A percentile compares a stretch with the other conserved stretches of the same genome.
Conservation (phyloP, 2,329 filamentous ascomycete species). For the Fusarium pseudonygamai region DNA sequence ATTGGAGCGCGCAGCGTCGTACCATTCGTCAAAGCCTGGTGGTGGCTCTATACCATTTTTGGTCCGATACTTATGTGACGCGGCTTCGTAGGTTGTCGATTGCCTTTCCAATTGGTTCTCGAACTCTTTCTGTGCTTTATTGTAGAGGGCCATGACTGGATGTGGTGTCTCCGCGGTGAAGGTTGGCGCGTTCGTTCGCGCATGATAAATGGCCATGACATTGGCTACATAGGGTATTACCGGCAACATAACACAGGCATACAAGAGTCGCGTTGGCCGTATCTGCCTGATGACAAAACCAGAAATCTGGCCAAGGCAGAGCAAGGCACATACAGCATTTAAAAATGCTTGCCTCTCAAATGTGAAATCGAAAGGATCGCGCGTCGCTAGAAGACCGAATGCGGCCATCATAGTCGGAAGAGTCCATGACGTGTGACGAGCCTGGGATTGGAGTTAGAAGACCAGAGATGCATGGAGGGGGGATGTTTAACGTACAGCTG, state of each 20-base stretch:
- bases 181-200: neutral
- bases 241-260: neutral
- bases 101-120: slow-evolving; percentile 47
- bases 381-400: neutral
- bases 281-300: neutral
- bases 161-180: neutral
- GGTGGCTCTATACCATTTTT: slow-evolving; percentile 56
- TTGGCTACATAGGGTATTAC: neutral
- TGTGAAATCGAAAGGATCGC: neutral
- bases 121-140: slow-evolving; percentile 46
- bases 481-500: neutral
- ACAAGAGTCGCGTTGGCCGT: neutral
- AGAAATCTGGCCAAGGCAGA: neutral
- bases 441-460: neutral
- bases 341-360: neutral
- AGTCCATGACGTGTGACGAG: neutral
- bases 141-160: slow-evolving; percentile 32
- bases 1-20: slow-evolving; percentile 50
- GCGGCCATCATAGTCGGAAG: neutral
- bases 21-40: slow-evolving; percentile 57
- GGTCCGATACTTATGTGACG: slow-evolving; percentile 53
- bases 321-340: neutral
- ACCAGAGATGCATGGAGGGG: accelerated
- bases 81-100: slow-evolving; percentile 49
- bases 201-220: neutral